Base-by-base conservation (phyloP, 371 early-diverging fungal species). In the Apophysomyces elegans region DNA sequence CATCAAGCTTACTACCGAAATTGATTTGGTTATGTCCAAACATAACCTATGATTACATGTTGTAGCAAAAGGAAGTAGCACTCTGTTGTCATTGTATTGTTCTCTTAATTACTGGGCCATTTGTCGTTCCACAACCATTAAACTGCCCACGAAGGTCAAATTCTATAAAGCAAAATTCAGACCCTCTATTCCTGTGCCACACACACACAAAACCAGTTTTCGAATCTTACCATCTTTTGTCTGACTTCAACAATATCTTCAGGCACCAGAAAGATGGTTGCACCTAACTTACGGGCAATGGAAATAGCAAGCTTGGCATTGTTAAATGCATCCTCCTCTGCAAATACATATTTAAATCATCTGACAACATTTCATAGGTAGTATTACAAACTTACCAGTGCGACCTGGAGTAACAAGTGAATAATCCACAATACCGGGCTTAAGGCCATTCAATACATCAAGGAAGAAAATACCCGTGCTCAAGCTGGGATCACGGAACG, bases 281-380 rank as follows among this genome's bases (percentile, higher is more conserved):
- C 97, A 38, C 98, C 98, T 62, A 98, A 81, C 80, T 97, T 97
- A 77, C 98, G 91, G 9, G 98, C 98, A 83, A 97, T 94, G 9
- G 96, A 96, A 63, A 98, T 96, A 61, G 96, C 96, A 64, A 96
- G 93, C 76, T 94, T 93, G 62, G 96, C 96, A 72, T 97, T 98
- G 72, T 92, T 73, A 83, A 91, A 91, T 41, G 91, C 88, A 65
- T 92, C 92, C n/a, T 96, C 96, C 38, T 94, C 96, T 67, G 68
- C 50, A 18, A 41, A 5, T 1, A 44, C 32, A 13, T 45, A 13
- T 35, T 32, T 21, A 21, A 21, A 26, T 50, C 5, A 50, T 41
- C 13, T 41, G 41, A 41, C 13, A 41, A 11, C 8, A 56, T 26
- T 26, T 26, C 32, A 18, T 46, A 36, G 35, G 44, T 43, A 16